Evolutionary conservation across 768 basidiomycete species (phyloP), one percentile per base, ranked within the genome.

Genomic region (Guyanaporus albipodus): DNA sequence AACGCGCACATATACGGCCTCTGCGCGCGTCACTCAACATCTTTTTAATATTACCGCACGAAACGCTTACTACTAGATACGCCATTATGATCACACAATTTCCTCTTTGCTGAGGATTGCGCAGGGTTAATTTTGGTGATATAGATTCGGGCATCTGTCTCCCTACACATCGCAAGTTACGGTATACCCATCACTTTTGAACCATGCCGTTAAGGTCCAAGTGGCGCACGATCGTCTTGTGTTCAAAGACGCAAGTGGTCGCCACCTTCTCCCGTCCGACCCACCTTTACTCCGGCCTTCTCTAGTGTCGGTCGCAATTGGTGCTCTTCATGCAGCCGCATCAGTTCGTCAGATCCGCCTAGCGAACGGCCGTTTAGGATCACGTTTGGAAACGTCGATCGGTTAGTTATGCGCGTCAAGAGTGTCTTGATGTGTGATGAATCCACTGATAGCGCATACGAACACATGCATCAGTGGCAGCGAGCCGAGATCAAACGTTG

Each of bases 351-450:
- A 1, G 75, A 82, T 27, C 87, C 87, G 9, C 85, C 83, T 3
- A 87, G 68, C 6, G 79, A 79, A 38, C 67, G 71, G 8, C 87
- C 87, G 17, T 72, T 71, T 11, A 91, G 57, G 22, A 91, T 54
- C 44, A 87, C 69, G 52, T 91, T 91, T 1, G 89, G 89, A 61
- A 90, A 88, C 4, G 89, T 91, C 7, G 73, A 63, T 12, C 74
- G 84, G 3, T 68, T 66, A 2, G 88, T 91, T 24, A 90, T 64
- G 29, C 87, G 80, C 8, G 70, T 71, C 38, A 91, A 69, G 24
- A 91, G 67, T 9, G 70, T 64, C 63, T 91, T 90, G 52, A 91
- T 73, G 23, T 79, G 68, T 8, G 70, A 67, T 1, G 73, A 69
- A 56, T 91, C 88, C 50, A 76, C 84, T 87, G 49, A 22, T 11